Evolutionary conservation across 2,329 filamentous ascomycete species (phyloP), one percentile per base, ranked within the genome.

Genomic region (Phoma sp.): DNA sequence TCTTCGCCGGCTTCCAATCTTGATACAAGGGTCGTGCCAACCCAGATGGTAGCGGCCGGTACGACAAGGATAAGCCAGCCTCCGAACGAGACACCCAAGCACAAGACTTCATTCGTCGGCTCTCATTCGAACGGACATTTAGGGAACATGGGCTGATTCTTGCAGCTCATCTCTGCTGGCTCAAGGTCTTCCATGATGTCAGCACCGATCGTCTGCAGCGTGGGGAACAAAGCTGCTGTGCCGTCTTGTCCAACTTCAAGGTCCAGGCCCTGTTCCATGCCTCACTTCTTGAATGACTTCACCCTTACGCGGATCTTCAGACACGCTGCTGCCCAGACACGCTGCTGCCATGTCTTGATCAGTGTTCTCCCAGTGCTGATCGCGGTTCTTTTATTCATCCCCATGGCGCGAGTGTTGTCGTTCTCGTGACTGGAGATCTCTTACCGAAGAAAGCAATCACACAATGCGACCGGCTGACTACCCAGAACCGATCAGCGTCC

Each of bases 121-220:
- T 43, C 31, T 72, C 68, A 74, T 74, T 74, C 58, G 71, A 65
- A 58, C 64, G 63, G 64, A 55, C 64, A 64, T 55, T 69, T 70
- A 57, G 55, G 61, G 54, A 64, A 66, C 71, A 73, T 74, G 69
- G 69, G 70, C 70, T 71, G 71, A 73, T 69, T 55, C 57, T 61
- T 71, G 70, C 70, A 73, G 65, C 64, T 48, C 44, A 65, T 64
- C 57, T 66, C 44, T 51, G 17, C 55, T 60, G 33, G 32, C 58
- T 53, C 57, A 52, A 35, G 29, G 29, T 44, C 51, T 61, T 61
- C 49, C 48, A 72, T 70, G 64, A 72, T 70, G 68, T 71, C 69
- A 72, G 58, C 58, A 57, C 55, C 62, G 66, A 62, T 58, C 60
- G 54, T 56, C 36, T 62, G 58, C 60, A 63, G 55, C 47, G 47